A percentile compares a stretch with the other conserved stretches of the same genome.
Conservation (phyloP, 1,284 basidiomycete genomes). For the Vanrija pseudolonga region DNA sequence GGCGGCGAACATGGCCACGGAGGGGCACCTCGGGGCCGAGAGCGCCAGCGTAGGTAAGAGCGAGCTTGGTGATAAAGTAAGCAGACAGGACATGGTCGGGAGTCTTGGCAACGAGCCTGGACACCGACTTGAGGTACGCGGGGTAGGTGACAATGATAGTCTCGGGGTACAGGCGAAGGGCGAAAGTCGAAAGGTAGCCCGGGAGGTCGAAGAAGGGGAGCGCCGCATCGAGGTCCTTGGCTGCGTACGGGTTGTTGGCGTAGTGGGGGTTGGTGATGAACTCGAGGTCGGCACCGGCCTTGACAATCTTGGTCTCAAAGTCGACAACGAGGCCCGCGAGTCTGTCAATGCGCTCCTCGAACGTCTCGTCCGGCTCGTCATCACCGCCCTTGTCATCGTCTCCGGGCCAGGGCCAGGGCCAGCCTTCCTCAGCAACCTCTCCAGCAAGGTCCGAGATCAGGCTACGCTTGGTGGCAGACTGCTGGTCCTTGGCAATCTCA, state of each 20-base stretch:
- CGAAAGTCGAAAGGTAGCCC: constrained; percentile 77
- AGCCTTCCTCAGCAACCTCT: constrained; percentile 41
- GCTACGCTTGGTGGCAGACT: background rate
- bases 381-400: constrained; percentile 54
- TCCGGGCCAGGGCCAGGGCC: constrained; percentile 74
- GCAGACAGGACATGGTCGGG: constrained; percentile 66
- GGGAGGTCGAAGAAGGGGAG: constrained; percentile 76
- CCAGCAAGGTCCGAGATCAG: constrained; percentile 1
- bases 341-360: constrained; percentile 54
- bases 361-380: constrained; percentile 25
- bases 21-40: constrained; percentile 70
- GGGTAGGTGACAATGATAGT: constrained; percentile 78
- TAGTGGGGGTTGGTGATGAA: constrained; percentile 65
- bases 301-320: constrained; percentile 77
- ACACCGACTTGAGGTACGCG: constrained; percentile 68
- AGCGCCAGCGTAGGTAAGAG: constrained; percentile 62
- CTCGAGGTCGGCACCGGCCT: constrained; percentile 75
- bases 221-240: constrained; percentile 66
- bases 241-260: constrained; percentile 79
- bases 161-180: constrained; percentile 70
- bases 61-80: constrained; percentile 73
- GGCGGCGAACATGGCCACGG: constrained; percentile 65
- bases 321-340: constrained; percentile 70
- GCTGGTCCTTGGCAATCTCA: constrained; percentile 51
- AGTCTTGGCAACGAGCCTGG: constrained; percentile 66